Evolutionary conservation across 2,329 filamentous ascomycete species (phyloP).

Genomic region (Cadophora sp.): DNA sequence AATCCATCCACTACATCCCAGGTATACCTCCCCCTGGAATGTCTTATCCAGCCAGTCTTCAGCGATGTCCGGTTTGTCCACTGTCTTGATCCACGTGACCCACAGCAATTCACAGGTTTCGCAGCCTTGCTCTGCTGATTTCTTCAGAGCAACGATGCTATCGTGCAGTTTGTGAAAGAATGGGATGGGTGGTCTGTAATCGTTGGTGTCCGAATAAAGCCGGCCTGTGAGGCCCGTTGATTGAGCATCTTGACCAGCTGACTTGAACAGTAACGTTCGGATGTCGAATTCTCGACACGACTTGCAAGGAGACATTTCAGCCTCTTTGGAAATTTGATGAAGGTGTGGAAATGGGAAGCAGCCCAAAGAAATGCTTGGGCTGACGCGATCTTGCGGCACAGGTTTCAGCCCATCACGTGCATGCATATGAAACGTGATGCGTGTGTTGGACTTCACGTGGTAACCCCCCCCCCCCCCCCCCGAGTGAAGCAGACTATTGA

Average conservation of each 20-base stretch:
- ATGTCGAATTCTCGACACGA: conserved; percentile 30
- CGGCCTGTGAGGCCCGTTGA: conserved; percentile 21
- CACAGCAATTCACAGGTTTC: conserved; percentile 28
- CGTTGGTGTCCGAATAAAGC: conserved; percentile 24
- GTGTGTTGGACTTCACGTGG: too few relatives aligned
- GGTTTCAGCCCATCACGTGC: neutral
- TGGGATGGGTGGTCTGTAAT: conserved; percentile 28
- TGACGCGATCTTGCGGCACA: neutral
- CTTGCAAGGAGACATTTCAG: conserved; percentile 20
- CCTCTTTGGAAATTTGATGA: too few relatives aligned
- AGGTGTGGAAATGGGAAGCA: neutral
- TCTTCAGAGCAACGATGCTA: conserved; percentile 21
- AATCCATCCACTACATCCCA: conserved; percentile 32
- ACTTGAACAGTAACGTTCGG: conserved; percentile 25
- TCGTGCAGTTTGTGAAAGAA: conserved; percentile 25
- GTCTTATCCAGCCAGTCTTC: conserved; percentile 29
- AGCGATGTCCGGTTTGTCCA: conserved; percentile 23
- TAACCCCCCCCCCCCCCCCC: too few relatives aligned
- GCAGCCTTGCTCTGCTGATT: conserved; percentile 26
- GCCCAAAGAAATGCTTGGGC: too few relatives aligned
- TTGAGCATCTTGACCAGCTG: conserved; percentile 23
- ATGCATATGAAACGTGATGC: neutral
- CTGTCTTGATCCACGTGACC: conserved; percentile 26
- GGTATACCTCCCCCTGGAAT: conserved; percentile 28
- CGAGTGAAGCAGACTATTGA: too few relatives aligned